These are phyloP conservation scores for Camptophora hylomeconis DNA, from an alignment of 2,329 filamentous ascomycete species.

Conservation along the genomic window DNA sequence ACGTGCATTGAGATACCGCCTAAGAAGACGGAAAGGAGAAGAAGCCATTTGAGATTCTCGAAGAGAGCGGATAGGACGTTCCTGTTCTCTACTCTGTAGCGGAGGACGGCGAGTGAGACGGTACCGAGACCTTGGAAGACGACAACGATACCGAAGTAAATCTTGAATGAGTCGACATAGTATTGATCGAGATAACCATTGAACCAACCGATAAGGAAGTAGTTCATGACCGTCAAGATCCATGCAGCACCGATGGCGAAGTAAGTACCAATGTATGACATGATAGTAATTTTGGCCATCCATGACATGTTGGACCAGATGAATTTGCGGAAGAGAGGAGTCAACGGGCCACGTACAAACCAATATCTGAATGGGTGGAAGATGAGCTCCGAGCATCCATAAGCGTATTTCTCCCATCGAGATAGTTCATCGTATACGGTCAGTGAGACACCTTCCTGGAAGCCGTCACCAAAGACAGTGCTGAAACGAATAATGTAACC, in stretches of 20 bases:
- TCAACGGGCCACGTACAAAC: constrained; percentile 62
- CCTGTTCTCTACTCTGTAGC: constrained; percentile 47
- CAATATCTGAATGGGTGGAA: constrained; percentile 67
- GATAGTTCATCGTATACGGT: constrained; percentile 76
- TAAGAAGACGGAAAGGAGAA: constrained; percentile 60
- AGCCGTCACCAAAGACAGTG: constrained; percentile 55
- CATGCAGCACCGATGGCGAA: constrained; percentile 58
- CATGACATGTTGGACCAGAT: constrained; percentile 49
- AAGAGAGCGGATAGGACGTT: constrained; percentile 36
- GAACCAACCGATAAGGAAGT: constrained; percentile 59
- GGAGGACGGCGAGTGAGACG: constrained; percentile 46
- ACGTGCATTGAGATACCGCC: constrained; percentile 72
- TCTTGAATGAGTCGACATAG: constrained; percentile 54
- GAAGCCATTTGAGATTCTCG: constrained; percentile 51
- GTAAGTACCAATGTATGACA: constrained; percentile 60
- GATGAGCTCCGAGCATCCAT: constrained; percentile 69
- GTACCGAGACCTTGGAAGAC: constrained; percentile 53
- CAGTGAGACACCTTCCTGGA: constrained; percentile 69
- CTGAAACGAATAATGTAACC: constrained; percentile 58
- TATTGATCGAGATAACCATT: constrained; percentile 53
- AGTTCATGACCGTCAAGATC: constrained; percentile 55
- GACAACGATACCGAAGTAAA: constrained; percentile 49
- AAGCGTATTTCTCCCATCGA: constrained; percentile 79
- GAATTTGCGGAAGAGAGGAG: constrained; percentile 63
- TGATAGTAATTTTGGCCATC: constrained; percentile 55